These are phyloP conservation scores for Austroboletus novae-zelandiae DNA, from an alignment of 1,284 basidiomycete genomes.

Conservation along the genomic window DNA sequence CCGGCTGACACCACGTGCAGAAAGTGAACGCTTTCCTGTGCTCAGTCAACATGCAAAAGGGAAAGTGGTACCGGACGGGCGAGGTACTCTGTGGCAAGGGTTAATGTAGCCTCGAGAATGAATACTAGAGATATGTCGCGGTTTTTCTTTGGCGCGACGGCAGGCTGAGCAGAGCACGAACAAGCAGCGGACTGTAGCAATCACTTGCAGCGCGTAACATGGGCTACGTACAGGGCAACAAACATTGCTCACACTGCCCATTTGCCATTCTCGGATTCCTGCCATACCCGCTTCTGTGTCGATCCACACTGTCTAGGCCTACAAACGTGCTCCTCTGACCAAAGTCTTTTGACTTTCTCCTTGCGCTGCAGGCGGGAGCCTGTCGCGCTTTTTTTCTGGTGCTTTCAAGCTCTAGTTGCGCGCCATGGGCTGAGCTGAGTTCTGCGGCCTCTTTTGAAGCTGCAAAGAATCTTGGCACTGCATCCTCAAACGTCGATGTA, in stretches of 20 bases:
- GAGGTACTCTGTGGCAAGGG: conserved; percentile 16
- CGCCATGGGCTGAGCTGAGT: conserved; percentile 28
- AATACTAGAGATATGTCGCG: conserved; percentile 29
- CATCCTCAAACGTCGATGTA: conserved; percentile 23
- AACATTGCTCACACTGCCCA: conserved; percentile 16
- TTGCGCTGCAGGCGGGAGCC: conserved; percentile 12
- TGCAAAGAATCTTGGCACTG: conserved; percentile 12
- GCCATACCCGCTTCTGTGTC: conserved; percentile 7
- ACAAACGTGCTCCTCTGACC: conserved; percentile 27
- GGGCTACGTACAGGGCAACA: conserved; percentile 34
- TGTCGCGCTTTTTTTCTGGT: conserved; percentile 21
- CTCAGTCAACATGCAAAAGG: conserved; percentile 18
- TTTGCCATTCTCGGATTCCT: conserved; percentile 14
- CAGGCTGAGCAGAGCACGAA: conserved; percentile 27
- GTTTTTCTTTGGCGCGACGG: conserved; percentile 6
- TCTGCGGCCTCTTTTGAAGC: conserved; percentile 6
- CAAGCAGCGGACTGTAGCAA: conserved; percentile 9
- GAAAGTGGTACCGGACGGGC: conserved; percentile 25
- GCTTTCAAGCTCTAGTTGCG: conserved; percentile 32
- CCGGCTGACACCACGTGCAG: conserved; percentile 20
- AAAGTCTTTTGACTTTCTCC: conserved; percentile 23
- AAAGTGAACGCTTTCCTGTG: conserved; percentile 29
- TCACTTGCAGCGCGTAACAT: conserved; percentile 7
- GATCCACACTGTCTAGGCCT: conserved; percentile 14
- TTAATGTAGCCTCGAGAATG: conserved; percentile 11